Evolutionary conservation across 2,329 filamentous ascomycete genomes (phyloP).

Genomic region (Arthroderma sp.): DNA sequence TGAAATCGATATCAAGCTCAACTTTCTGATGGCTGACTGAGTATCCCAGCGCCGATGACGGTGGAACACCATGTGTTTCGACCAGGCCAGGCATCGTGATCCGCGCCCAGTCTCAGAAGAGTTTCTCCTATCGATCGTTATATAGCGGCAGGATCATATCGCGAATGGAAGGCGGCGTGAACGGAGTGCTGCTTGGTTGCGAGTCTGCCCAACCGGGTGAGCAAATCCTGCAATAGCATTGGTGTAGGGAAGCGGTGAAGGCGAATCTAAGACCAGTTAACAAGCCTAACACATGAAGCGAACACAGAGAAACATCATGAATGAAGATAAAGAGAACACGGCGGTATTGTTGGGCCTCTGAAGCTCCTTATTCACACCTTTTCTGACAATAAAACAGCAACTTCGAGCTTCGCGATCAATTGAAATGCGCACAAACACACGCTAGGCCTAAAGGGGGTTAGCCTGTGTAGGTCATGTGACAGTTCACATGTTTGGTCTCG

Average conservation of each 20-base stretch:
- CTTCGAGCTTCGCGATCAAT: conserved; percentile 3
- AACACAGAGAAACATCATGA: neutral
- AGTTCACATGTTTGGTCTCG: neutral
- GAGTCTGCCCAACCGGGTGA: conserved; percentile 2
- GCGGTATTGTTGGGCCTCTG: neutral
- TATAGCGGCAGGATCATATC: conserved; percentile 4
- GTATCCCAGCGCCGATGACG: conserved; percentile 31
- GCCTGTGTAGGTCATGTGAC: neutral
- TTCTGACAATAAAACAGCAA: neutral
- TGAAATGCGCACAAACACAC: neutral
- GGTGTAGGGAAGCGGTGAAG: neutral
- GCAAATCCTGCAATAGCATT: conserved; percentile 1
- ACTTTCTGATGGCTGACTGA: conserved; percentile 72
- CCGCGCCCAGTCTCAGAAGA: neutral
- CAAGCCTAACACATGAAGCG: neutral
- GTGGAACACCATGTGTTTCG: neutral
- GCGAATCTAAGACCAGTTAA: neutral
- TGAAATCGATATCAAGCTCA: conserved; percentile 79
- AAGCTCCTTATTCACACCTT: neutral
- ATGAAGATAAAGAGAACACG: neutral
- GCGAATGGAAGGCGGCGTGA: neutral
- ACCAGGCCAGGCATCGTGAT: conserved; percentile 6
- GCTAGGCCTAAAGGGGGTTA: neutral
- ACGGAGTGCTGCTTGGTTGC: neutral
- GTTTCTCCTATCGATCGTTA: conserved; percentile 1